Percentiles rank a stretch among this genome's conserved stretches.
These are phyloP conservation scores for Xylaria venustula DNA, from an alignment of 495 filamentous ascomycete genomes.

Conservation along the genomic window DNA sequence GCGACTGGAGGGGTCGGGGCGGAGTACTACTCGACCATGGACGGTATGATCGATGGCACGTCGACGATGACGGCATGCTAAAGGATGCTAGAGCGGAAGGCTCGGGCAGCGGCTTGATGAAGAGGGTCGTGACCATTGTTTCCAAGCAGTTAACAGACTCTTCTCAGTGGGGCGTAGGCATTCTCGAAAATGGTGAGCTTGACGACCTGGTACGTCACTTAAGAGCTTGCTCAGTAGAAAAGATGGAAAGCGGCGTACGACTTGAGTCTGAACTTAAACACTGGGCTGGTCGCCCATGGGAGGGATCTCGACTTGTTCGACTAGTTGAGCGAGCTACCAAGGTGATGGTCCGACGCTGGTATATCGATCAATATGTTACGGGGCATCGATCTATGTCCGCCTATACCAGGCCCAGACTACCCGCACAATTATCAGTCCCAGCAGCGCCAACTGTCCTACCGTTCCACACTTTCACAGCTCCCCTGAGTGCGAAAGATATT, in stretches of 20 bases:
- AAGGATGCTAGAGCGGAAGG: constrained; percentile 64
- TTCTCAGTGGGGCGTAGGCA: constrained; percentile 78
- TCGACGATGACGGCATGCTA: constrained; percentile 82
- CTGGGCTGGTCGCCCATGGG: constrained; percentile 80
- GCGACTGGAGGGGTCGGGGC: constrained; percentile 89
- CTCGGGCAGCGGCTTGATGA: constrained; percentile 78
- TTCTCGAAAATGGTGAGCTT: constrained; percentile 55
- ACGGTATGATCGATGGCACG: constrained; percentile 88
- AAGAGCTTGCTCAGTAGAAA: constrained; percentile 23
- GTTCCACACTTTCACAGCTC: constrained; percentile 98
- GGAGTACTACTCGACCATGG: constrained; percentile 72
- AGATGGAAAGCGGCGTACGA: constrained; percentile 28
- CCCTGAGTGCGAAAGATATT: constrained; percentile 89
- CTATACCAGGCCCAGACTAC: constrained; percentile 76
- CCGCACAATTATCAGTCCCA: constrained; percentile 72
- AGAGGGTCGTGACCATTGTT: constrained; percentile 92
- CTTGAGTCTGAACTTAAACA: constrained; percentile 48
- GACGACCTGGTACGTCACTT: constrained; percentile 50
- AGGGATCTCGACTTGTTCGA: constrained; percentile 83
- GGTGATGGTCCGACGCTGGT: constrained; percentile 80
- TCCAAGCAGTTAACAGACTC: constrained; percentile 87
- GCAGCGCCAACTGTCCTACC: constrained; percentile 92
- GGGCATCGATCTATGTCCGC: constrained; percentile 54
- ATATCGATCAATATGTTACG: constrained; percentile 75
- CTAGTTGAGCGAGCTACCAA: constrained; percentile 82